phyloP scores from a whole-genome alignment of 2,329 filamentous ascomycete genomes.

The Alternaria panax region DNA sequence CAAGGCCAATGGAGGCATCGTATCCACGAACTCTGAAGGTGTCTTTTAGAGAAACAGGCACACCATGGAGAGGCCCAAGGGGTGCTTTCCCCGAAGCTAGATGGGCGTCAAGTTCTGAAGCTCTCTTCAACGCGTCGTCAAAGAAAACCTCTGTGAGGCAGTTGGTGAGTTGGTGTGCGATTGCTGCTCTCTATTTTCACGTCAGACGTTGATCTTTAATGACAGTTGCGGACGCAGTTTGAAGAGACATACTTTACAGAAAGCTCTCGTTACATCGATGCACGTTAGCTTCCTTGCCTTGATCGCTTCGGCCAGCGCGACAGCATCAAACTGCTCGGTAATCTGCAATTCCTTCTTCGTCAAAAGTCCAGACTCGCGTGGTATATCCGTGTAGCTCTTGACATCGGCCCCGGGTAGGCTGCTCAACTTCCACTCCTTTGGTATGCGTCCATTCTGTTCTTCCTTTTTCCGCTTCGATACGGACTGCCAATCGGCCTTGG shows the following conservation, averaged over 20 bases:
- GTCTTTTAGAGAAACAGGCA: conserved; percentile 59
- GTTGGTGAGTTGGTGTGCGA: conserved; percentile 57
- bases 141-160: conserved; percentile 53
- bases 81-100: conserved; percentile 49
- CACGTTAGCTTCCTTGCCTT: conserved; percentile 45
- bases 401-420: conserved; percentile 28
- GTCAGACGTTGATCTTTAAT: conserved; percentile 1
- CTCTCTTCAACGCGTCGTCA: conserved; percentile 43
- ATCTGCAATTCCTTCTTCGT: conserved; percentile 60
- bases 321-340: conserved; percentile 62
- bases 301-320: conserved; percentile 49
- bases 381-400: conserved; percentile 54
- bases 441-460: conserved; percentile 53
- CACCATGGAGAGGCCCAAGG: conserved; percentile 56
- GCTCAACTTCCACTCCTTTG: conserved; percentile 54
- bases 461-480: conserved; percentile 54
- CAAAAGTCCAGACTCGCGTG: conserved; percentile 62
- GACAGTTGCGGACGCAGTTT: neutral
- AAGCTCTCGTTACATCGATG: conserved; percentile 52
- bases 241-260: conserved; percentile 50
- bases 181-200: conserved; percentile 51
- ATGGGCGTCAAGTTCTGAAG: conserved; percentile 52
- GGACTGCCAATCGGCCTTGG: conserved; percentile 47
- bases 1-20: conserved; percentile 54
- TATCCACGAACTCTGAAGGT: conserved; percentile 59